Evolutionary conservation across 257 asterid genomes (phyloP), one percentile per base, ranked within the genome.

Genomic region (Nicotiana otophora): DNA sequence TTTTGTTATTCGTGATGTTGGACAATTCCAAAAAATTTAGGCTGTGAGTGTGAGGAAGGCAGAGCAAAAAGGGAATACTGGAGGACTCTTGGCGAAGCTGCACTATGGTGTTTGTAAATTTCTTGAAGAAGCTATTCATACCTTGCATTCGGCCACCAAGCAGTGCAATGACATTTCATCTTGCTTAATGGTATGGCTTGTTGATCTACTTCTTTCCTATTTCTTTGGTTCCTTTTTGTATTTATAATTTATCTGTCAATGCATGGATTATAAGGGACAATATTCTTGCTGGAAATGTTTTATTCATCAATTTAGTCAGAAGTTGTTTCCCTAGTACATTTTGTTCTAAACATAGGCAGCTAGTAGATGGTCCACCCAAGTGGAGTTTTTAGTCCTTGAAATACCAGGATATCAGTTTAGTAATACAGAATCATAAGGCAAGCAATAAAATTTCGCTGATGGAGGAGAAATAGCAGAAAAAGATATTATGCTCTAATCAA

Each of bases 41-140:
- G 95, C 95, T 72, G 94, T 90, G 69, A 84, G 92, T 26, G 94
- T 88, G n/a, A 91, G 87, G 82, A 92, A 90, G 83, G 95, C 91
- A 30, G 93, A 89, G 86, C 90, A 88, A 86, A 90, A 89, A 30
- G 92, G 95, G 60, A 93, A 85, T 30, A 82, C 89, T 3, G 87
- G 78, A n/a, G 87, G 86, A 5, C 91, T 93, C 77, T 82, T 93
- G 84, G 87, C 90, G 14, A 92, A 92, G 85, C 83, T 93, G 86
- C 97, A 93, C 76, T 86, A 53, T 19, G 97, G 97, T 17, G 88
- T 92, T 53, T 74, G 83, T 81, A 92, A 91, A 34, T 83, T 88
- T 81, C 85, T 93, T 39, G 86, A 84, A 64, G 93, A 92, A 87
- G 93, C 97, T 78, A 67, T 85, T 66, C 70, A 39, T 19, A 61